phyloP scores from a whole-genome alignment of 2,329 filamentous ascomycete genomes.

The Ophiognomonia clavigignenti-juglandacearum region DNA sequence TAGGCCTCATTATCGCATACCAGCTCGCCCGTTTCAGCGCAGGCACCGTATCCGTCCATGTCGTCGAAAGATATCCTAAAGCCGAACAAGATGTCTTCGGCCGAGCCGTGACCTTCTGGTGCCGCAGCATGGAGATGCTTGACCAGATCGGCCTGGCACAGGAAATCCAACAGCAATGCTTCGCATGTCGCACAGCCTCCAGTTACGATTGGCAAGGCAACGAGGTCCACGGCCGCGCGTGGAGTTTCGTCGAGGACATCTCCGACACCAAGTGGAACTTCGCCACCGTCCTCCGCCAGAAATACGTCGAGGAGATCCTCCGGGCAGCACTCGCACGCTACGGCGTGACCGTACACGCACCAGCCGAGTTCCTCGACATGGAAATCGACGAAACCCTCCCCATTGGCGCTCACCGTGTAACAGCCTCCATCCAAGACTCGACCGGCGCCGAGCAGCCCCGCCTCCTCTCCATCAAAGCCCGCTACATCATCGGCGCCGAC shows the following conservation, averaged over 20 bases:
- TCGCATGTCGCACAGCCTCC: conserved; percentile 44
- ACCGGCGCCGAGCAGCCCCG: not conserved
- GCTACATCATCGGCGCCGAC: conserved; percentile 46
- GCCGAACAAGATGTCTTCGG: conserved; percentile 46
- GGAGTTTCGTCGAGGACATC: conserved; percentile 50
- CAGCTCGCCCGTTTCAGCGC: conserved; percentile 37
- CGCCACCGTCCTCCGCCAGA: conserved; percentile 48
- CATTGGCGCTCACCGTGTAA: not conserved
- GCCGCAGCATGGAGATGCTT: conserved; percentile 45
- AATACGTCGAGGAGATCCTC: conserved; percentile 50
- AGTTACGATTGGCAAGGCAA: conserved; percentile 37
- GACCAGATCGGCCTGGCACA: conserved; percentile 46
- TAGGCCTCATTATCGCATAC: conserved; percentile 37
- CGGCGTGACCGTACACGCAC: conserved; percentile 30
- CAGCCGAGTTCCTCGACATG: conserved; percentile 32
- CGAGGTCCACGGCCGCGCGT: conserved; percentile 34
- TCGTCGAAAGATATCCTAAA: conserved; percentile 45
- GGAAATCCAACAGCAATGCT: conserved; percentile 45
- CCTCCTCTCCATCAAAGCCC: not conserved
- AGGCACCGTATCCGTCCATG: conserved; percentile 31
- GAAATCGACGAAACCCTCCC: conserved; percentile 28
- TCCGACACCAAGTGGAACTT: conserved; percentile 47
- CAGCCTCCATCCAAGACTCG: not conserved
- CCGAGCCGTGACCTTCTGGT: conserved; percentile 49
- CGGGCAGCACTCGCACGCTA: conserved; percentile 32